These are phyloP conservation scores for Naganishia cerealis DNA, from an alignment of 1,284 basidiomycete species.

Conservation along the genomic window DNA sequence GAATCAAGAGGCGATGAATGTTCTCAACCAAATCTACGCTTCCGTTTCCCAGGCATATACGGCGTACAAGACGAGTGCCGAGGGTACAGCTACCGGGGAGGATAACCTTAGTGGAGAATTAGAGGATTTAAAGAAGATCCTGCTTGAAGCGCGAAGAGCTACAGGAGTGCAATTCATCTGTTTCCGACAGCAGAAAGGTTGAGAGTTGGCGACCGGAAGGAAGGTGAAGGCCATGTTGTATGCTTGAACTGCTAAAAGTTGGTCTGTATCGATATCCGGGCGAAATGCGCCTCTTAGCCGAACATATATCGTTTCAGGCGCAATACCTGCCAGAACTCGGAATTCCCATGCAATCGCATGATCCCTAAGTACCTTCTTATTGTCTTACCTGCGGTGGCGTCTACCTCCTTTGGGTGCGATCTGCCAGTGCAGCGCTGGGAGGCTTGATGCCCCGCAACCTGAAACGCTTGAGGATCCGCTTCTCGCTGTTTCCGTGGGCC, in stretches of 20 bases:
- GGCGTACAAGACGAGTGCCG: conserved; percentile 52
- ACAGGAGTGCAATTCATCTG: conserved; percentile 95
- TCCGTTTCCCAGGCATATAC: conserved; percentile 90
- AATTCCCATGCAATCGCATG: background rate
- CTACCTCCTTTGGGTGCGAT: no score
- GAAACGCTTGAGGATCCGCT: no score
- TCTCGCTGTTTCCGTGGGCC: no score
- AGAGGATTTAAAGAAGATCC: conserved; percentile 84
- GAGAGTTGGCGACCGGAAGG: conserved; percentile 27
- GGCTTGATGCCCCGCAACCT: no score
- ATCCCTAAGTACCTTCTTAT: no score
- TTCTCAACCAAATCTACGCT: conserved; percentile 85
- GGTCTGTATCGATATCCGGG: background rate
- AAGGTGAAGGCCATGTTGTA: background rate
- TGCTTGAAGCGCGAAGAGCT: conserved; percentile 80
- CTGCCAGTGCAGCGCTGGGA: no score
- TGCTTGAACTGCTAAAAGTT: background rate
- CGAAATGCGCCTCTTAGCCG: background rate
- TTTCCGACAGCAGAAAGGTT: conserved; percentile 39
- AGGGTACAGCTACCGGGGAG: conserved; percentile 22
- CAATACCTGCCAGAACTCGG: background rate
- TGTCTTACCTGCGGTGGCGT: no score
- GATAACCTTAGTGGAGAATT: conserved; percentile 75
- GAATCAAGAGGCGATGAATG: conserved; percentile 72
- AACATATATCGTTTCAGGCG: background rate